Conservation (phyloP, 169 alveolate species). For the Eimeria maxima region DNA sequence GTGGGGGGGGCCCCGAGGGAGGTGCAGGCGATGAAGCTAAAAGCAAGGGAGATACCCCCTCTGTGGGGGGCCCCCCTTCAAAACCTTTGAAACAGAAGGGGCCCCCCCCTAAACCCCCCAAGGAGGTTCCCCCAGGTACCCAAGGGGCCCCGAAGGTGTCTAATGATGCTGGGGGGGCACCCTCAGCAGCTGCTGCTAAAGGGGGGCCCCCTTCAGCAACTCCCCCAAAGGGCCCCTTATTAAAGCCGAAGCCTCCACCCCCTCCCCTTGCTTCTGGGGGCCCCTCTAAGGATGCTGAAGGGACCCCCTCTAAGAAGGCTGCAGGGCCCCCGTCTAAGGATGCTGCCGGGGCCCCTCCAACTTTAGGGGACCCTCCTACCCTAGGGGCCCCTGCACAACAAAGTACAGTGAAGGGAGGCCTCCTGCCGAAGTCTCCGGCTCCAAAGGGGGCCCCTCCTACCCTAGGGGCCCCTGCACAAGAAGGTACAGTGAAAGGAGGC, state of each 20-base stretch:
- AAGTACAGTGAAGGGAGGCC: too few species aligned
- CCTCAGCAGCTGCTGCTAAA: too few species aligned
- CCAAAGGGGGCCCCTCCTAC: conserved; percentile 18
- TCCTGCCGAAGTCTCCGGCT: too few species aligned
- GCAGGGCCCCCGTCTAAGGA: conserved; percentile 20
- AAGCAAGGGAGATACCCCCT: not conserved
- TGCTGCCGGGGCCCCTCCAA: conserved; percentile 26
- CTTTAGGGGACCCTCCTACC: not conserved
- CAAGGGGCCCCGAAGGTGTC: not conserved
- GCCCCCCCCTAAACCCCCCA: not conserved
- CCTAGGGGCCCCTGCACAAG: too few species aligned
- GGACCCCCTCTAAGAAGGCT: not conserved
- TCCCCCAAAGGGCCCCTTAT: not conserved
- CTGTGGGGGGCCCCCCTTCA: not conserved
- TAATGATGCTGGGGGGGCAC: too few species aligned
- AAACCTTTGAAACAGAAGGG: too few species aligned
- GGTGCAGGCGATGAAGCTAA: not conserved
- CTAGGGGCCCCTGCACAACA: too few species aligned
- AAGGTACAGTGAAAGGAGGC: too few species aligned
- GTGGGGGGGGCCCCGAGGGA: not conserved
- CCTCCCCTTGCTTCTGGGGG: not conserved
- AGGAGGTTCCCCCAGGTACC: not conserved
- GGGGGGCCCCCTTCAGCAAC: not conserved
- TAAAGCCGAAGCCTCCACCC: not conserved
- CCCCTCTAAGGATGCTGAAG: conserved; percentile 20